Evolutionary conservation across 75 land plant genomes (phyloP).

Genomic region (Selaginella tamariscina): DNA sequence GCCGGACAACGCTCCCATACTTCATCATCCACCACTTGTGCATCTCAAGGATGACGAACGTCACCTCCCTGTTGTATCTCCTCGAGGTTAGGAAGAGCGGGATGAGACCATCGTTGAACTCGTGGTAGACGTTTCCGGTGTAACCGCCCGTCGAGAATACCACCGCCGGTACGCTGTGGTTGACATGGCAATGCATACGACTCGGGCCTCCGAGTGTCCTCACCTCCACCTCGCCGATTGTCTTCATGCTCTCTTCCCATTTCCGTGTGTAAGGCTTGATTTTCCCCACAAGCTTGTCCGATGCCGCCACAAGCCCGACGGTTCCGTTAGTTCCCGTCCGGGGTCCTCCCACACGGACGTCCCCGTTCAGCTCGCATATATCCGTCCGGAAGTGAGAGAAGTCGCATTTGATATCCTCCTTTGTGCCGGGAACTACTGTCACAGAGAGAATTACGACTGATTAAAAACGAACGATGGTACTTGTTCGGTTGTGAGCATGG

Average conservation of each 20-base stretch:
- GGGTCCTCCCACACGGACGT: background rate
- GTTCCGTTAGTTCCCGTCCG: background rate
- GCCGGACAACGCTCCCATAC: background rate
- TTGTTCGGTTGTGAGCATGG: no score
- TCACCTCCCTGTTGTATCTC: background rate
- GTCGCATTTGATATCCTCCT: conserved; percentile 7
- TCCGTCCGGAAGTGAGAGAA: conserved; percentile 8
- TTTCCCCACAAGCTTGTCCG: background rate
- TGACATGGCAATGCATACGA: conserved; percentile 25
- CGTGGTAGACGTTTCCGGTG: conserved; percentile 60
- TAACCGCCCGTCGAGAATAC: conserved; percentile 48
- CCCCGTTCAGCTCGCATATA: conserved; percentile 8
- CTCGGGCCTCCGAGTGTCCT: background rate
- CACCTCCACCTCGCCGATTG: background rate
- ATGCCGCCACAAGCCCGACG: background rate
- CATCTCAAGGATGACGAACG: conserved; percentile 8
- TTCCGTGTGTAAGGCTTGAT: conserved; percentile 8
- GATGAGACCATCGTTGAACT: conserved; percentile 38
- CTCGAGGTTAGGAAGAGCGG: conserved; percentile 27
- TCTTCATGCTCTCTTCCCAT: background rate
- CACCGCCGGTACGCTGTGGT: conserved; percentile 38
- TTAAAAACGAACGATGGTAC: no score
- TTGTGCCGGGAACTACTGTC: no score
- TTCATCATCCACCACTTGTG: conserved; percentile 9
- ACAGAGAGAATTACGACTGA: no score